Base-by-base conservation (phyloP, 169 alveolate genomes). In the Neospora caninum region DNA sequence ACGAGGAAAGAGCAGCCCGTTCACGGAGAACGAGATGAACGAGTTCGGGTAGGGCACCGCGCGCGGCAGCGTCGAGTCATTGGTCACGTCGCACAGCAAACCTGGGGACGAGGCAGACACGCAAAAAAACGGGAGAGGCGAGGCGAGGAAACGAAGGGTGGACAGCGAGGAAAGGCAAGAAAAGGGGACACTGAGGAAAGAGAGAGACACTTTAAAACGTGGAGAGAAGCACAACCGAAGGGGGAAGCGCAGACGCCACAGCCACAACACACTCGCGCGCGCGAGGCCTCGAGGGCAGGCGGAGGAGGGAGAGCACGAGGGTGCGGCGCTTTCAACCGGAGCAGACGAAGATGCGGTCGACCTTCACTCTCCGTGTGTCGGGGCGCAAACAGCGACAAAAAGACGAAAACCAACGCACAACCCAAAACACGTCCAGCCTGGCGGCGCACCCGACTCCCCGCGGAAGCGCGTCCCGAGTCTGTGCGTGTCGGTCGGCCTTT, bases 11-110 rank as follows among this genome's bases (percentile, higher is more conserved):
- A 91, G 69, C 89, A 95, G 87, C 31, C 98, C 98, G 70, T 97
- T 97, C 43, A 97, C 96, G n/a, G 96, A 97, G 88, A 97, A 96
- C 91, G 93, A 86, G 13, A 95, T 69, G 42, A 88, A 87, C 22
- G 98, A 96, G 41, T 91, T 95, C 53, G 83, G 95, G 87, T 94
- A 96, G 2, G 49, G 67, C 36, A 96, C 93, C 41, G 64, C 92
- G 38, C 73, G 92, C 20, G 93, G 96, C 31, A 86, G 78, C 43
- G 95, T 94, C 45, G 96, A 27, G n/a, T 93, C 96, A 78, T 92
- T 94, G 42, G 97, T 94, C 64, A 95, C 95, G 80, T 96, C 96
- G 78, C 95, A 88, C 29, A 96, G 94, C 36, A 96, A 91, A 31
- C 96, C 96, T 95, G 92, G 38, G 29, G 18, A 20, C 42, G 49